These are phyloP conservation scores for Funneliformis caledonium DNA, from an alignment of 371 early-diverging fungal species.

Conservation along the genomic window DNA sequence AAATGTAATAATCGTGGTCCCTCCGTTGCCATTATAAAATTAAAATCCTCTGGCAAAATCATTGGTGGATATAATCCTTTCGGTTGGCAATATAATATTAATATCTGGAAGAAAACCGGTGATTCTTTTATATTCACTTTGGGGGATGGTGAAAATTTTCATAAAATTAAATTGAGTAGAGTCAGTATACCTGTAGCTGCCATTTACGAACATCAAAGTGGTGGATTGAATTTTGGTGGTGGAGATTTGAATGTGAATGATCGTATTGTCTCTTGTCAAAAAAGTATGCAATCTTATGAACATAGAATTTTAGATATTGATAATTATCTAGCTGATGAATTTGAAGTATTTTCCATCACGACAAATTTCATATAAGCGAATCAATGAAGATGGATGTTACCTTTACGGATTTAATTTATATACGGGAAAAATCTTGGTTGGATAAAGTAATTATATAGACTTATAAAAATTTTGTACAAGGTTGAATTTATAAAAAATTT, in stretches of 20 bases:
- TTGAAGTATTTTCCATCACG: constrained; percentile 4
- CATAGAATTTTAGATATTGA: constrained; percentile 7
- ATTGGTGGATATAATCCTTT: constrained; percentile 39
- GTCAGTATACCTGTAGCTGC: neutral
- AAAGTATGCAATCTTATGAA: constrained; percentile 5
- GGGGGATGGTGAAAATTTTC: neutral
- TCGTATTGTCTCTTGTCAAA: neutral
- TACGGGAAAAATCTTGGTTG: too few relatives aligned
- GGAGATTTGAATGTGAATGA: constrained; percentile 12
- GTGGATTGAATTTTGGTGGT: constrained; percentile 14
- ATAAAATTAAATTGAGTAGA: neutral
- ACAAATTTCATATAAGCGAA: too few relatives aligned
- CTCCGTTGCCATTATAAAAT: constrained; percentile 12
- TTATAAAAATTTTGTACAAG: too few relatives aligned
- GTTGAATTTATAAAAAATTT: too few relatives aligned
- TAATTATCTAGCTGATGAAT: constrained; percentile 5
- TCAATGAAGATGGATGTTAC: too few relatives aligned
- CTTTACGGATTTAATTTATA: too few relatives aligned
- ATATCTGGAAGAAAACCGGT: neutral
- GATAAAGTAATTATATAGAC: too few relatives aligned
- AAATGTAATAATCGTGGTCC: constrained; percentile 20
- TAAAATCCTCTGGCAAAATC: constrained; percentile 1
- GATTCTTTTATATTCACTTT: constrained; percentile 22
- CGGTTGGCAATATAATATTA: constrained; percentile 31
- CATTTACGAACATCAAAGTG: constrained; percentile 12